phyloP scores from a whole-genome alignment of 371 early-diverging fungal species.

The Syncephalastrum contaminatum region DNA sequence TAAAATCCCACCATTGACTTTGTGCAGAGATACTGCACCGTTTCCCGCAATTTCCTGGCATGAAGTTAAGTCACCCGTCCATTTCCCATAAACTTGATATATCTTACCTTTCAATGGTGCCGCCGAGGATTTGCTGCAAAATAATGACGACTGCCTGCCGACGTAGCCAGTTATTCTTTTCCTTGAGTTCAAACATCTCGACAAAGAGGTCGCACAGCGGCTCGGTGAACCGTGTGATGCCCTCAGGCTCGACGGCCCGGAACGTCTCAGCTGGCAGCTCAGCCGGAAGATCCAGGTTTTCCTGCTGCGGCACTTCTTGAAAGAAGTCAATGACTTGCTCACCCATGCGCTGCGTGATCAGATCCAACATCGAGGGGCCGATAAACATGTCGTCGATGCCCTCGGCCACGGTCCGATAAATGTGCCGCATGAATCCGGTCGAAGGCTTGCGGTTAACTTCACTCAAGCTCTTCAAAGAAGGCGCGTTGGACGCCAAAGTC shows the following conservation, averaged over 20 bases:
- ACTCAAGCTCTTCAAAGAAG: slow-evolving; percentile 7
- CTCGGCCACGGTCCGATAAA: slow-evolving; percentile 70
- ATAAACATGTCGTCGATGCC: slow-evolving; percentile 69
- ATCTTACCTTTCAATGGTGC: slow-evolving; percentile 75
- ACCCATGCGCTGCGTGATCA: slow-evolving; percentile 69
- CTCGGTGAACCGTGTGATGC: slow-evolving; percentile 60
- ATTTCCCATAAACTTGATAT: too few relatives aligned
- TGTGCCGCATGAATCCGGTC: slow-evolving; percentile 65
- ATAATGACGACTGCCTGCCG: slow-evolving; percentile 83
- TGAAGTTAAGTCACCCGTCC: too few relatives aligned
- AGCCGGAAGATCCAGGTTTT: neutral
- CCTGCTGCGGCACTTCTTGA: slow-evolving; percentile 25
- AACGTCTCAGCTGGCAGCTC: neutral
- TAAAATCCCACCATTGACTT: slow-evolving; percentile 47
- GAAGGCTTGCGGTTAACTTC: slow-evolving; percentile 16
- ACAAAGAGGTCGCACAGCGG: slow-evolving; percentile 80
- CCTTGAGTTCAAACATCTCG: slow-evolving; percentile 86
- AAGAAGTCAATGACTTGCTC: slow-evolving; percentile 64
- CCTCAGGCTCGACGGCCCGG: slow-evolving; percentile 28
- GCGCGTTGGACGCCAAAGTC: slow-evolving; percentile 8
- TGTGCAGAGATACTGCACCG: slow-evolving; percentile 30
- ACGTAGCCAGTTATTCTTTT: slow-evolving; percentile 84
- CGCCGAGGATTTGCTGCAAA: slow-evolving; percentile 83
- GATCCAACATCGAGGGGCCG: slow-evolving; percentile 69
- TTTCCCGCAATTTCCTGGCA: slow-evolving; percentile 47